phyloP scores from a whole-genome alignment of 495 filamentous ascomycete genomes.

The Talaromyces ruber region DNA sequence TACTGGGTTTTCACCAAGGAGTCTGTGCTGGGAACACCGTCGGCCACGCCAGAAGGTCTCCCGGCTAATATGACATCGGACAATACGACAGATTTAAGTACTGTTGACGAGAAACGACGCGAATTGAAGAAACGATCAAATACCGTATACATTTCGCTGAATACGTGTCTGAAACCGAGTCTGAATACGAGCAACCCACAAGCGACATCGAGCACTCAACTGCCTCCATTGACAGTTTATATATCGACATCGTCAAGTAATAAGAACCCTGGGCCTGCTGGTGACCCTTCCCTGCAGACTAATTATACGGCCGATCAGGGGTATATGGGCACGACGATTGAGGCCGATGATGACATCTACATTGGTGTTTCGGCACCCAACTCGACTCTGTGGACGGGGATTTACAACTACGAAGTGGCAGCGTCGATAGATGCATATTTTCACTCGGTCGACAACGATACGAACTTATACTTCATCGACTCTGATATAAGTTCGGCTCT shows the following conservation, averaged over 20 bases:
- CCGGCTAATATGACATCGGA: slow-evolving; percentile 24
- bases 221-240: slow-evolving; percentile 71
- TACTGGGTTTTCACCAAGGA: slow-evolving; percentile 46
- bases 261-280: slow-evolving; percentile 55
- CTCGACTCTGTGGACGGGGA: slow-evolving; percentile 44
- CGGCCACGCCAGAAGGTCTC: slow-evolving; percentile 22
- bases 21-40: slow-evolving; percentile 26
- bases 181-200: slow-evolving; percentile 24
- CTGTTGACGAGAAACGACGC: neutral
- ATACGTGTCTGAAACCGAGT: slow-evolving; percentile 66
- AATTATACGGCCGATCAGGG: slow-evolving; percentile 43
- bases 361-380: slow-evolving; percentile 65
- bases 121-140: slow-evolving; percentile 24
- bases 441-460: slow-evolving; percentile 42
- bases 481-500: slow-evolving; percentile 70
- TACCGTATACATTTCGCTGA: slow-evolving; percentile 69
- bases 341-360: slow-evolving; percentile 54
- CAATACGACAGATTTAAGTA: neutral
- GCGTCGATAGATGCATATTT: slow-evolving; percentile 73
- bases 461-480: slow-evolving; percentile 64
- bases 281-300: slow-evolving; percentile 32
- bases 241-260: slow-evolving; percentile 60
- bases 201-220: slow-evolving; percentile 15
- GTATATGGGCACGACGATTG: slow-evolving; percentile 32
- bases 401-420: slow-evolving; percentile 71